Evolutionary conservation across 352 stramenopile species (phyloP).

Genomic region (Pythium rhizo-oryzae): DNA sequence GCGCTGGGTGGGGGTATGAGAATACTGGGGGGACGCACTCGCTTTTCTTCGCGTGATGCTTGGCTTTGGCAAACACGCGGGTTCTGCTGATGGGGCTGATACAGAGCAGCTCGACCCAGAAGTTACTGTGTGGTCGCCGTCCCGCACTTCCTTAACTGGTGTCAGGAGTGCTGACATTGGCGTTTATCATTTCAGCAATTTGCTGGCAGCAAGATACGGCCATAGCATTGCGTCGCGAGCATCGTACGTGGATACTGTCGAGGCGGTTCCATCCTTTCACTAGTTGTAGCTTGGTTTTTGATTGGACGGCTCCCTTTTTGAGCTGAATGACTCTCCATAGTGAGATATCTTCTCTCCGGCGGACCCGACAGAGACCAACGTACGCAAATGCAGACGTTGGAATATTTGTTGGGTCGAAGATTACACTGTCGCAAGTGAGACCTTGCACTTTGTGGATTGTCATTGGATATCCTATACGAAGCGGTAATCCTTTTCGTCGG

Average conservation of each 20-base stretch:
- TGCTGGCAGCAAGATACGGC: background rate
- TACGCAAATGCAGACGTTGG: slow-evolving; percentile 17
- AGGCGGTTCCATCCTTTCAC: background rate
- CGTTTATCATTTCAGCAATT: background rate
- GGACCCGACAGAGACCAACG: slow-evolving; percentile 13
- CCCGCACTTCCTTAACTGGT: background rate
- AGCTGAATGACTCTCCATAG: background rate
- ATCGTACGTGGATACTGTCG: background rate
- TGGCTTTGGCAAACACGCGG: too few species aligned
- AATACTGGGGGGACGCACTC: too few species aligned
- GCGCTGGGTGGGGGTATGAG: too few species aligned
- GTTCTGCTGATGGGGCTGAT: too few species aligned
- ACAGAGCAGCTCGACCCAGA: too few species aligned
- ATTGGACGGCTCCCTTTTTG: background rate
- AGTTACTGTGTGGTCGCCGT: background rate
- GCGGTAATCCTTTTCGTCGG: background rate
- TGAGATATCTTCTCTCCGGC: background rate
- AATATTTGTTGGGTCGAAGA: slow-evolving; percentile 15
- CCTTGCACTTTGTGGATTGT: slow-evolving; percentile 22
- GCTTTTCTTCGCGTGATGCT: too few species aligned
- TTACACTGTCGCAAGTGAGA: slow-evolving; percentile 1
- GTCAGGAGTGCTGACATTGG: background rate
- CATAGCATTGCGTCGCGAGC: background rate
- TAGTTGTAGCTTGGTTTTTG: background rate
- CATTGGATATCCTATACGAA: slow-evolving; percentile 17